Base-by-base conservation (phyloP, 495 filamentous ascomycete species). In the Lichenothelia convexa region DNA sequence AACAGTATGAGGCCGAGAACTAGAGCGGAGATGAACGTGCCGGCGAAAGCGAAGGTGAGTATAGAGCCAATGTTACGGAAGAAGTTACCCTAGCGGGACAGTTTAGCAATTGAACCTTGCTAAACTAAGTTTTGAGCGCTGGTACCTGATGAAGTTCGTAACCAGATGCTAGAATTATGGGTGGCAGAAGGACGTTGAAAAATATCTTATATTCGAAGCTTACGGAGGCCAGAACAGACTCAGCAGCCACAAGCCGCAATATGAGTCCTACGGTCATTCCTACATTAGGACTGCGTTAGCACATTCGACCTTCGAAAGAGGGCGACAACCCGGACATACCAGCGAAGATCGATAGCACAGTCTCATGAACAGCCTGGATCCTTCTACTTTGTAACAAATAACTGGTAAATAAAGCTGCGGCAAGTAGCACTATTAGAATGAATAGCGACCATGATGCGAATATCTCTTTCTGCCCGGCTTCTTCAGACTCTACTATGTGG, bases 191-290 rank as follows among this genome's bases (percentile, higher is more conserved):
- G 38, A 97, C 73, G 57, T 95, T 97, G 64, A 97, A 97, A 65
- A 97, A 97, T 58, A 93, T 86, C 49, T 94, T 85, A 56, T 95
- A 93, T 61, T 95, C 75, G 64, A 97, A 97, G 54, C 77, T 89
- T 43, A 97, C 80, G 42, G 79, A 70, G 42, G 78, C 75, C 54
- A 82, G 78, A 39, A 97, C 84, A 44, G 75, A 79, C 26, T 82
- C 75, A 43, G 74, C 73, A 35, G 75, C 67, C 31, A 73, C 77
- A 35, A 93, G 57, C 48, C 89, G 71, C 31, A 97, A 73, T 45
- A 94, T 73, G 45, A 97, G 62, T 1, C 89, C 89, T 33, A 95
- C 81, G 37, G 84, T 78, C 89, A 95, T 95, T 36, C 89, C 87
- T 94, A 49, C 17, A 38, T 15, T 32, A 40, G 8, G 30, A 7